phyloP scores from a whole-genome alignment of 768 basidiomycete genomes.

The Coprinellus micaceus region DNA sequence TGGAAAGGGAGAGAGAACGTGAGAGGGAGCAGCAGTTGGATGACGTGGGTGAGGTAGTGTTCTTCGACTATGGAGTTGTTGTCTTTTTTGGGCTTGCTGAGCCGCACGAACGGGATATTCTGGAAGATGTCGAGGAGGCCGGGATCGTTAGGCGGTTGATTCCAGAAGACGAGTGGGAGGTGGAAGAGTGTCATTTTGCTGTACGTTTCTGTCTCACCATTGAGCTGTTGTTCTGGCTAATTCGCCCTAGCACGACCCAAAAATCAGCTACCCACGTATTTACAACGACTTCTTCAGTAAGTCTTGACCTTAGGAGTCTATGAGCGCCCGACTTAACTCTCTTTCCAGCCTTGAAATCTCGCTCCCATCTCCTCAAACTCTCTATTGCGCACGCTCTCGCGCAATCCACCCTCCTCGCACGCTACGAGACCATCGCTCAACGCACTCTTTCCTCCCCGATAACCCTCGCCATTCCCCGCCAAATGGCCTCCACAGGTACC shows the following conservation, averaged over 20 bases:
- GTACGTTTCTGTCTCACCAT: constrained; percentile 39
- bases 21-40: constrained; percentile 23
- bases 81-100: constrained; percentile 90
- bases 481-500: constrained; percentile 74
- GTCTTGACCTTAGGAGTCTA: constrained; percentile 23
- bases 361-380: constrained; percentile 84
- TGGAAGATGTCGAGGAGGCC: constrained; percentile 79
- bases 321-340: background rate
- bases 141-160: constrained; percentile 63
- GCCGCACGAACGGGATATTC: constrained; percentile 70
- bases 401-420: constrained; percentile 88
- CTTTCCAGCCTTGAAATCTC: constrained; percentile 78
- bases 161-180: constrained; percentile 75
- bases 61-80: constrained; percentile 85
- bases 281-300: constrained; percentile 96
- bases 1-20: constrained; percentile 22
- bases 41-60: constrained; percentile 68
- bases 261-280: constrained; percentile 83
- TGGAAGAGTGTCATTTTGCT: constrained; percentile 89
- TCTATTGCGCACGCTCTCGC: constrained; percentile 94
- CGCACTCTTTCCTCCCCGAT: constrained; percentile 73
- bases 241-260: constrained; percentile 65
- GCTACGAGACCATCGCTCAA: constrained; percentile 77
- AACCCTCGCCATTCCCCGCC: constrained; percentile 78
- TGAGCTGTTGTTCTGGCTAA: constrained; percentile 2